Evolutionary conservation across 768 basidiomycete species (phyloP).

Genomic region (Xerocomellus dryophilus): DNA sequence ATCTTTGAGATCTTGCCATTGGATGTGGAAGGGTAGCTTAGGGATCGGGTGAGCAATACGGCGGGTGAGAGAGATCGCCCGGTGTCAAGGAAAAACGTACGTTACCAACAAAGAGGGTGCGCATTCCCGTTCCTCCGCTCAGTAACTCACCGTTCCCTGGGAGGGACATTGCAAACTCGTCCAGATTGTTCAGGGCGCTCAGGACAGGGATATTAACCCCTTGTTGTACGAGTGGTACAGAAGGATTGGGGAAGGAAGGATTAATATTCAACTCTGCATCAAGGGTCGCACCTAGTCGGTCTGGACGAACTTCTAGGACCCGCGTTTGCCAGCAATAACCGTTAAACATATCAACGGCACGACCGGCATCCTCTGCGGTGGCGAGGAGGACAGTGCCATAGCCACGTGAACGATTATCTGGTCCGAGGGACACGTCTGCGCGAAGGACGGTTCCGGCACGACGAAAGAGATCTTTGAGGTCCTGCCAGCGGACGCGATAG

Average conservation of each 20-base stretch:
- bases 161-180: constrained; percentile 16
- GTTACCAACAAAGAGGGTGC: constrained; percentile 86
- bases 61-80: constrained; percentile 1
- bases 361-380: constrained; percentile 89
- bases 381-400: constrained; percentile 94
- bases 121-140: constrained; percentile 33
- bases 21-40: constrained; percentile 88
- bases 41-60: constrained; percentile 17
- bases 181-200: constrained; percentile 14
- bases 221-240: constrained; percentile 22
- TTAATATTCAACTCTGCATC: constrained; percentile 24
- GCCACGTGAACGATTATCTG: constrained; percentile 89
- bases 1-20: constrained; percentile 99
- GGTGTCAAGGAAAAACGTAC: constrained; percentile 44
- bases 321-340: constrained; percentile 97
- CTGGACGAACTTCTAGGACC: constrained; percentile 86
- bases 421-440: constrained; percentile 74
- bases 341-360: constrained; percentile 95
- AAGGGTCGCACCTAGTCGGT: constrained; percentile 52
- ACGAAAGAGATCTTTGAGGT: constrained; percentile 96
- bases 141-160: constrained; percentile 23
- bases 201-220: constrained; percentile 14
- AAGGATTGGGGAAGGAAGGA: constrained; percentile 7
- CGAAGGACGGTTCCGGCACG: constrained; percentile 88
- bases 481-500: constrained; percentile 98